Base-by-base conservation (phyloP, 495 filamentous ascomycete species). In the Daldinia grandis region DNA sequence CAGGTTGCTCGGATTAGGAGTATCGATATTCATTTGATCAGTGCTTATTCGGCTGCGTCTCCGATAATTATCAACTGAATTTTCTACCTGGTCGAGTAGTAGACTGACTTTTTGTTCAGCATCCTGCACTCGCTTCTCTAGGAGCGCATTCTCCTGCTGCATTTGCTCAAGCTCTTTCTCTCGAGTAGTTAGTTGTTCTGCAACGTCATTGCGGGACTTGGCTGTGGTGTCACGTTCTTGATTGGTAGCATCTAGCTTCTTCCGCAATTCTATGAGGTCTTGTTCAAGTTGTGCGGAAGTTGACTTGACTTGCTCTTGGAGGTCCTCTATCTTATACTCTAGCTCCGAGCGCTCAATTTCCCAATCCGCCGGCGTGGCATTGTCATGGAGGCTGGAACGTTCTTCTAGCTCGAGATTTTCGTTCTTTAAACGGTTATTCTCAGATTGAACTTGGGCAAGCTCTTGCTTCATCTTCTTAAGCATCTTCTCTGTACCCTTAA, bases 401-500 rank as follows among this genome's bases (percentile, higher is more conserved):
- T 86, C 84, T 24, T 84, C 84, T 25, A 85, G 74, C 66, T 88
- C 83, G 28, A 92, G 87, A 28, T 98, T 80, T 68, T 97, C 92
- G 35, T 88, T 87, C 77, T 96, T 93, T 35, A 98, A 78, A 62
- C 90, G 90, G n/a, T 83, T 82, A 72, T 97, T 97, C 53, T 94
- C 89, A 40, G 87, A 80, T 84, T 97, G 98, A 78, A 94, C 94
- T 37, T 94, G 92, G 38, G 89, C 83, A 12, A 98, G 84, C 78
- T 99, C 95, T 70, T 97, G 93, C 83, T 99, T 98, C 89, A 99
- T 97, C 73, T 94, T 94, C 80, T 95, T 94, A 25, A 99, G 85
- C 93, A 99, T 97, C 86, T 97, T 98, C 81, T 99, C 96, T 1
- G 95, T 98, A 42, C 95, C 96, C 76, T 97, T 96, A 69, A 99